A percentile compares a stretch with the other conserved stretches of the same genome.
Evolutionary conservation across 169 alveolate genomes (phyloP).

Genomic region (Theileria orientalis): DNA sequence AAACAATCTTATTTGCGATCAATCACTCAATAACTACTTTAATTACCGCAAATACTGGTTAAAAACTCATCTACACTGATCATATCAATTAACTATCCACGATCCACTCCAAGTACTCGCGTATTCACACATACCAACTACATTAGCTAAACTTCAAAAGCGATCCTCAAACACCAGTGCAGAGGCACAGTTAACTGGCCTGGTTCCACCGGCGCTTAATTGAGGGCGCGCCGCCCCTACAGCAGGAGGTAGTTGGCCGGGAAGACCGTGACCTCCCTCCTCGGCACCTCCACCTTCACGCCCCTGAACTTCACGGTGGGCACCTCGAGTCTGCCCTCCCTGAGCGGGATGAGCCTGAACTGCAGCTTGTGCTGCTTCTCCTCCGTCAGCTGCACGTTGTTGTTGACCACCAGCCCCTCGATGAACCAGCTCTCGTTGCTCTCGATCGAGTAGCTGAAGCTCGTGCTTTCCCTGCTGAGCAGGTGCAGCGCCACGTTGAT

Average conservation of each 20-base stretch:
- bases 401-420: constrained; percentile 27
- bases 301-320: not conserved
- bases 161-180: too few relatives aligned
- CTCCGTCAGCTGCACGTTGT: not conserved
- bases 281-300: not conserved
- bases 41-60: not conserved
- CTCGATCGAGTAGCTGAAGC: constrained; percentile 19
- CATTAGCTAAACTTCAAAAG: too few relatives aligned
- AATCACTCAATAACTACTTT: not conserved
- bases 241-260: not conserved
- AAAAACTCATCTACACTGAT: too few relatives aligned
- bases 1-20: not conserved
- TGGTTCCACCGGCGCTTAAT: too few relatives aligned
- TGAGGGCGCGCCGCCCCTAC: too few relatives aligned
- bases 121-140: too few relatives aligned
- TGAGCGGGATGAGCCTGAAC: constrained; percentile 11
- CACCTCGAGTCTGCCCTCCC: not conserved
- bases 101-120: too few relatives aligned
- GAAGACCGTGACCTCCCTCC: not conserved
- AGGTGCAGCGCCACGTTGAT: not conserved
- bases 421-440: constrained; percentile 25
- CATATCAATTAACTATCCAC: too few relatives aligned
- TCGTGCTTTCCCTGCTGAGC: not conserved
- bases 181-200: too few relatives aligned
- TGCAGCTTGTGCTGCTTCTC: not conserved